These are phyloP conservation scores for Aspergillus novofumigatus DNA, from an alignment of 2,329 filamentous ascomycete species.

Conservation along the genomic window DNA sequence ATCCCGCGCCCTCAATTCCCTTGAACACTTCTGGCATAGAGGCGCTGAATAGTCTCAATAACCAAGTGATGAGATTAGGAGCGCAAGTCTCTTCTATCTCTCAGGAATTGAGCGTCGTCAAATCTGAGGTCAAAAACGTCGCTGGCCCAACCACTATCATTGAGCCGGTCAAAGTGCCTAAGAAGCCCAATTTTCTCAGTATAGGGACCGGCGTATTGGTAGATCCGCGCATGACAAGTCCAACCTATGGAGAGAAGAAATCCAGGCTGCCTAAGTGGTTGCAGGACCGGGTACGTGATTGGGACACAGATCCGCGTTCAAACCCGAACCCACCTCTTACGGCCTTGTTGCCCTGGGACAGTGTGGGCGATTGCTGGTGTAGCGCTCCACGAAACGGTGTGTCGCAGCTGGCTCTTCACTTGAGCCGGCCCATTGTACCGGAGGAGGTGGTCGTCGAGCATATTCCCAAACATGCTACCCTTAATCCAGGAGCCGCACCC, in stretches of 20 bases:
- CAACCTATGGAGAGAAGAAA: slow-evolving; percentile 36
- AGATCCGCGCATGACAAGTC: slow-evolving; percentile 58
- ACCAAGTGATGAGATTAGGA: slow-evolving; percentile 25
- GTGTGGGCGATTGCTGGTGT: slow-evolving; percentile 87
- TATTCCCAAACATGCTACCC: slow-evolving; percentile 58
- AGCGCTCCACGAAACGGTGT: slow-evolving; percentile 47
- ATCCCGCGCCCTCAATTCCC: slow-evolving; percentile 7
- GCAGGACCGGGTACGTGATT: background rate
- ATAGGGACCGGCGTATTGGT: slow-evolving; percentile 62
- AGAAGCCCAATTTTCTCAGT: slow-evolving; percentile 70
- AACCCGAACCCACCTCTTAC: slow-evolving; percentile 38
- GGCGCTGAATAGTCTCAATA: slow-evolving; percentile 22
- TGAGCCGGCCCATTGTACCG: slow-evolving; percentile 54
- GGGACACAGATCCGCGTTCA: background rate
- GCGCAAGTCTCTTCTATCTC: slow-evolving; percentile 30
- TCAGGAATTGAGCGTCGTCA: slow-evolving; percentile 23
- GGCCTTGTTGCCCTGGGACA: slow-evolving; percentile 67
- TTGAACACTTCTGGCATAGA: slow-evolving; percentile 22
- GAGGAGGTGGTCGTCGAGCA: slow-evolving; percentile 71
- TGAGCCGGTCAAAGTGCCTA: slow-evolving; percentile 13
- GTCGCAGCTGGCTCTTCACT: slow-evolving; percentile 38
- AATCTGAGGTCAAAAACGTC: slow-evolving; percentile 18
- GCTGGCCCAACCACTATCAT: slow-evolving; percentile 18
- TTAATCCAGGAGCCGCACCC: slow-evolving; percentile 60
- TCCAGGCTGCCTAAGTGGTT: background rate